Conservation (phyloP, 345 rosid genomes). For the Excoecaria cochinchinensis region DNA sequence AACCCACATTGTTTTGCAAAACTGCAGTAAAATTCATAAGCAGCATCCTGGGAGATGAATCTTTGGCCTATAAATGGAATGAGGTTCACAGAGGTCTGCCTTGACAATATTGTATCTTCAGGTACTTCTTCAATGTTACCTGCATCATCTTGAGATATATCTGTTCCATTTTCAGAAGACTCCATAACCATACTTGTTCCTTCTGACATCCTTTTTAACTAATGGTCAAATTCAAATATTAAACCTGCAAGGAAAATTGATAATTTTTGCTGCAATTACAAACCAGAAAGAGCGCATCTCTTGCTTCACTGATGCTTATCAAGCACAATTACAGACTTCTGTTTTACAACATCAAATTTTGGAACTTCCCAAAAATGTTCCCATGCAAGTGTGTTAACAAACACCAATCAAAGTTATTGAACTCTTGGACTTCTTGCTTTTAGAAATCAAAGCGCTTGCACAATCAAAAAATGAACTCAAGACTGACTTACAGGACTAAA, state of each 20-base stretch:
- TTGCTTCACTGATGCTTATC: not conserved
- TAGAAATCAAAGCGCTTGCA: not conserved
- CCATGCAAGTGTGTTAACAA: not conserved
- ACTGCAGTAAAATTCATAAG: constrained; percentile 29
- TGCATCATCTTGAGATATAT: constrained; percentile 13
- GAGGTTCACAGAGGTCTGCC: constrained; percentile 22
- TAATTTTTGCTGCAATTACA: not conserved
- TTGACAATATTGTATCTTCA: constrained; percentile 18
- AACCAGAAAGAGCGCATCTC: not conserved
- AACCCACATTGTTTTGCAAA: constrained; percentile 28
- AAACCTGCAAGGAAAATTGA: constrained; percentile 3
- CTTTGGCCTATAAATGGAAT: constrained; percentile 26
- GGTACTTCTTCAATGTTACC: constrained; percentile 17
- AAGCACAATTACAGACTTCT: not conserved
- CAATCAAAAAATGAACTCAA: not conserved
- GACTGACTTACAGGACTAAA: not conserved
- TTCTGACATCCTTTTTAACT: constrained; percentile 15
- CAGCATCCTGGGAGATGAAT: constrained; percentile 26
- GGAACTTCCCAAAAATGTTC: not conserved
- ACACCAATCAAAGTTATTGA: not conserved
- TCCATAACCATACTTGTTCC: constrained; percentile 16
- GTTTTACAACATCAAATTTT: not conserved
- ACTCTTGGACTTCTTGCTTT: not conserved
- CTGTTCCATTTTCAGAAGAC: constrained; percentile 24
- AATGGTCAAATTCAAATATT: not conserved